Evolutionary conservation across 2,329 filamentous ascomycete species (phyloP).

Genomic region (Raffaelea deltoideospora): DNA sequence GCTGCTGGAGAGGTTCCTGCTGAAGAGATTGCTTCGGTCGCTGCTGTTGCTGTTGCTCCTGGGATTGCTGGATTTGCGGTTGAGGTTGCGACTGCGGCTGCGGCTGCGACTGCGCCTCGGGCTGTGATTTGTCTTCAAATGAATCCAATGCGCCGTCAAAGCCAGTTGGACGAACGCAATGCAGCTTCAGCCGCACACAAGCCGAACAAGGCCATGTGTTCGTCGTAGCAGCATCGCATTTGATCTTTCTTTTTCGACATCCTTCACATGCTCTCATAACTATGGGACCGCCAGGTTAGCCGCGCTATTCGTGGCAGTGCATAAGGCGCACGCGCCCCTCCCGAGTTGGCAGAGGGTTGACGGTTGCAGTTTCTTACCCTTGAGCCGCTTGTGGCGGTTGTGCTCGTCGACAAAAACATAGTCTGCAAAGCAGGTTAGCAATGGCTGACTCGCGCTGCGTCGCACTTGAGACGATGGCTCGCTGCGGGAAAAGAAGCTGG

Average conservation of each 20-base stretch:
- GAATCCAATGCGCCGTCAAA: constrained; percentile 46
- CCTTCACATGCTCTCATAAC: constrained; percentile 97
- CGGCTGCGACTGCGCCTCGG: constrained; percentile 27
- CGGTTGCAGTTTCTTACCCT: constrained; percentile 62
- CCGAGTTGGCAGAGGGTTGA: background rate
- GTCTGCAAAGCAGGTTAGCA: constrained; percentile 39
- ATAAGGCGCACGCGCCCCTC: background rate
- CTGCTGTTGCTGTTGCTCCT: constrained; percentile 21
- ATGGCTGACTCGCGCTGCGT: too few relatives aligned
- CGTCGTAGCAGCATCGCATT: constrained; percentile 91
- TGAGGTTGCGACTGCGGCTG: constrained; percentile 12
- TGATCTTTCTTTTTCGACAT: constrained; percentile 89
- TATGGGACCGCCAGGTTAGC: constrained; percentile 20
- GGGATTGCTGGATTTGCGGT: constrained; percentile 12
- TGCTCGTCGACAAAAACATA: constrained; percentile 99
- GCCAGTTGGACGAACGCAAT: constrained; percentile 80
- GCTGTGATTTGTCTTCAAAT: constrained; percentile 41
- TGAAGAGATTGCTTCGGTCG: too few relatives aligned
- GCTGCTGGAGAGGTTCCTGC: constrained; percentile 10
- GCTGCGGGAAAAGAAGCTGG: too few relatives aligned
- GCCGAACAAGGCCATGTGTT: constrained; percentile 97
- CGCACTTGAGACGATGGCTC: too few relatives aligned
- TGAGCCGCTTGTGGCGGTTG: constrained; percentile 91
- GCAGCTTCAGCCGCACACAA: constrained; percentile 79
- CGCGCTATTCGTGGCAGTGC: background rate